A percentile compares a stretch with the other conserved stretches of the same genome.
Evolutionary conservation across 139 green algal genomes (phyloP).

Genomic region (Chlamydomonas sp.): DNA sequence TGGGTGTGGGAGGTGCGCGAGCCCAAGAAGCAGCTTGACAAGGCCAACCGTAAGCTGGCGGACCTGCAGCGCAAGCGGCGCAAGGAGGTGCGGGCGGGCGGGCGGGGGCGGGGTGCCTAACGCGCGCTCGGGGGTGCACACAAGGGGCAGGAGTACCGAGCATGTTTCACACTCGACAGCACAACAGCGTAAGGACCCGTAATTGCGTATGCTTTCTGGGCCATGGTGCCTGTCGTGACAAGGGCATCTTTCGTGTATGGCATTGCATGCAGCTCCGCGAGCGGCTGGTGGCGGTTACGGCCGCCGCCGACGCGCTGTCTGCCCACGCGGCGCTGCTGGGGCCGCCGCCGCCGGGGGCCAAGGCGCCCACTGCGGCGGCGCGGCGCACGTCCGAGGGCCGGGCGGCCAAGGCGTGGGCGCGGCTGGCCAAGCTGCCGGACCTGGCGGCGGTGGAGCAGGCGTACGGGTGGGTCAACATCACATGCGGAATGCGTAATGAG

Average conservation of each 20-base stretch:
- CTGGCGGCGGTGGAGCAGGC: constrained; percentile 29
- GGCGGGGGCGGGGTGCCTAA: background rate
- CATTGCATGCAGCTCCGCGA: constrained; percentile 55
- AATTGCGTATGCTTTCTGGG: too few relatives aligned
- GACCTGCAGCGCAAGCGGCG: constrained; percentile 56
- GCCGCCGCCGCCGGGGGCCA: constrained; percentile 5
- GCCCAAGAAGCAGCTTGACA: constrained; percentile 56
- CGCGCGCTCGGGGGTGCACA: too few relatives aligned
- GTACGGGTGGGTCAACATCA: background rate
- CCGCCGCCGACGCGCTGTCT: constrained; percentile 39
- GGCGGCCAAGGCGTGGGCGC: constrained; percentile 49
- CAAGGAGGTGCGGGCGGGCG: constrained; percentile 43
- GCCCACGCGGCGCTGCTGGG: constrained; percentile 1
- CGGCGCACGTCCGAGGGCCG: constrained; percentile 41
- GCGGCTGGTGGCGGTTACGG: constrained; percentile 41
- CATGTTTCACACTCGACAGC: too few relatives aligned
- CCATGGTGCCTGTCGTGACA: too few relatives aligned
- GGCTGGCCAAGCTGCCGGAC: constrained; percentile 47
- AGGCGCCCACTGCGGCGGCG: constrained; percentile 39
- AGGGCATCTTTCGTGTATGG: background rate
- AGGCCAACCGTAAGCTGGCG: constrained; percentile 29
- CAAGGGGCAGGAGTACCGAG: too few relatives aligned
- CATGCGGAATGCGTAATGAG: too few relatives aligned
- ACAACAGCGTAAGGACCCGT: too few relatives aligned
- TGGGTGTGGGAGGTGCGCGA: constrained; percentile 83